Base-by-base conservation (phyloP, 139 green algal genomes). In the Penium margaritaceum region DNA sequence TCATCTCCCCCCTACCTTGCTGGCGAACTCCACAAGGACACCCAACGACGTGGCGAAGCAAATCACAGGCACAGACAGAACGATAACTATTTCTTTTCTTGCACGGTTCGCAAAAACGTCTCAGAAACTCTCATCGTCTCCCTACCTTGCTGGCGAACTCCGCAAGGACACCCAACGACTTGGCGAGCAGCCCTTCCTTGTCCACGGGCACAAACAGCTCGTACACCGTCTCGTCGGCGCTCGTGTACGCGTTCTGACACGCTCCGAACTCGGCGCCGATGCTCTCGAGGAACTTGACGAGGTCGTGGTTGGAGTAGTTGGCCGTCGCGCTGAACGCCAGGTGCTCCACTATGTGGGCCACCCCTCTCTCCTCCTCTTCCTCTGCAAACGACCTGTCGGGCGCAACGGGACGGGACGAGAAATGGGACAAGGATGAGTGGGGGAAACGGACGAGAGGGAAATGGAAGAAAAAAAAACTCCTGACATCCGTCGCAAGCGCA, bases 311-410 rank as follows among this genome's bases (percentile, higher is more conserved):
- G 51, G 15, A 64, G 81, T 89, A 93, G 0, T 80, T 82, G 73
- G 89, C 77, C 44, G 90, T 95, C 2, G 86, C 89, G 53, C 87
- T 90, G 83, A 95, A 95, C 1, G 90, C 90, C 51, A 96, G 78
- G 80, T 96, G 90, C 82, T 96, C 90, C 37, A 94, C 60, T 36
- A 96, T 91, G 82, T 96, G 90, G 0, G 90, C 90, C 12, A 95
- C 67, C 19, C 83, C 78, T 1, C 72, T 65, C 61, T 93, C 90
- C 12, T 86, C 37, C 7, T 94, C 89, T 15, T 80, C 71, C 79
- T 95, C 90, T 5, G 81, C 68, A 0, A 90, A 78, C 32, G 80
- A 89, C 9, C 74, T 81, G 71, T 66, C 21, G 7, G 46, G 46
- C 46, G n/a, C n/a, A n/a, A n/a, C n/a, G n/a, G n/a, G n/a, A n/a